phyloP scores from a whole-genome alignment of 2,329 filamentous ascomycete species.

The Pezicula rhizophila region DNA sequence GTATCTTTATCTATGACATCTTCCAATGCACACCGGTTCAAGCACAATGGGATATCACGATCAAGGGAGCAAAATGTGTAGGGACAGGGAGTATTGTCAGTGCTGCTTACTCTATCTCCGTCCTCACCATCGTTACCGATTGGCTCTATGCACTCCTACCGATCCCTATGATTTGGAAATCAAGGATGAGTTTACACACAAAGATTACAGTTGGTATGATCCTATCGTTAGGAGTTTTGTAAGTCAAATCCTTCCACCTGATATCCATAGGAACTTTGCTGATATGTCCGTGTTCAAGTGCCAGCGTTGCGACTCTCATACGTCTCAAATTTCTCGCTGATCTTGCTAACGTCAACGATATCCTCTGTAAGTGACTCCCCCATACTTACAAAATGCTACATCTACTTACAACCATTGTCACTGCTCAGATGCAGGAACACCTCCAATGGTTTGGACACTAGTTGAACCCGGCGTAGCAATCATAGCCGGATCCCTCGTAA shows the following conservation, averaged over 20 bases:
- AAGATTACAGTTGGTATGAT: slow-evolving; percentile 30
- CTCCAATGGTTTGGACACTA: slow-evolving; percentile 51
- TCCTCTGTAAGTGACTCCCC: slow-evolving; percentile 5
- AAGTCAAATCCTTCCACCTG: not conserved
- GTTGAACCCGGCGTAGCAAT: slow-evolving; percentile 51
- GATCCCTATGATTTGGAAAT: slow-evolving; percentile 35
- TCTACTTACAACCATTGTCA: not conserved
- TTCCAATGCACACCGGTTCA: slow-evolving; percentile 20
- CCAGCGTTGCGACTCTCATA: slow-evolving; percentile 48
- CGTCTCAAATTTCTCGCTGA: slow-evolving; percentile 30
- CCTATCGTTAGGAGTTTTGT: slow-evolving; percentile 15
- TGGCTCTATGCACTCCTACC: slow-evolving; percentile 39
- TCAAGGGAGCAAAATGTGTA: slow-evolving; percentile 9
- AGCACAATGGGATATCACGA: slow-evolving; percentile 43
- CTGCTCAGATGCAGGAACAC: slow-evolving; percentile 33
- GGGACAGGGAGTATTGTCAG: slow-evolving; percentile 3
- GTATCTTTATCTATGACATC: slow-evolving; percentile 33
- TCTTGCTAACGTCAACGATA: slow-evolving; percentile 5
- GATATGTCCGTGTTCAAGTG: slow-evolving; percentile 28
- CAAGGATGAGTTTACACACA: slow-evolving; percentile 33
- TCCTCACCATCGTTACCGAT: slow-evolving; percentile 39
- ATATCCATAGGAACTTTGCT: not conserved
- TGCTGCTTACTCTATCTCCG: slow-evolving; percentile 32
- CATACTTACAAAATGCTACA: not conserved
- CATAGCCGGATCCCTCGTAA: slow-evolving; percentile 46